Evolutionary conservation across 1,139 yeast species (phyloP).

Genomic region (Casaregolazyma lundiana): DNA sequence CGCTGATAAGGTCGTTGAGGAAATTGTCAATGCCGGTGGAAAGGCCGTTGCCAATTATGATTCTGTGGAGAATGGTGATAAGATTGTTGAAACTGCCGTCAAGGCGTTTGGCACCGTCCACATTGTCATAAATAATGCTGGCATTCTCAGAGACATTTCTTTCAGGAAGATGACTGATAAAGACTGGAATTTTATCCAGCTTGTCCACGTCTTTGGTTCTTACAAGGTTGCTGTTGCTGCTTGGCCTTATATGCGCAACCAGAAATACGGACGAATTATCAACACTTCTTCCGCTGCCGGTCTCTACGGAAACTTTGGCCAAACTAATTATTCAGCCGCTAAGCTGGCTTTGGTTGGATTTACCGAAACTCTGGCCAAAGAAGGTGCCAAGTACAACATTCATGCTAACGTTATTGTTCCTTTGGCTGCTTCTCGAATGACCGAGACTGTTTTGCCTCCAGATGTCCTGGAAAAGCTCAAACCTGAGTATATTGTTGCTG

Average conservation of each 20-base stretch:
- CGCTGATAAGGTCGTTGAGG: conserved; percentile 86
- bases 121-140: conserved; percentile 88
- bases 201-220: conserved; percentile 88
- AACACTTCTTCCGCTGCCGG: conserved; percentile 98
- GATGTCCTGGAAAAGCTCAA: conserved; percentile 73
- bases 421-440: conserved; percentile 93
- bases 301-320: conserved; percentile 94
- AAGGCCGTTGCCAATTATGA: conserved; percentile 91
- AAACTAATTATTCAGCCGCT: conserved; percentile 93
- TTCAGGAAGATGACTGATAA: conserved; percentile 76
- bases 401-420: conserved; percentile 87
- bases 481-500: conserved; percentile 88
- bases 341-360: conserved; percentile 86
- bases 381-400: conserved; percentile 82
- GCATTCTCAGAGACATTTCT: conserved; percentile 66
- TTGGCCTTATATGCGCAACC: conserved; percentile 86
- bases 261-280: conserved; percentile 79
- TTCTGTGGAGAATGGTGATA: conserved; percentile 82
- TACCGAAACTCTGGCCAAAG: conserved; percentile 92
- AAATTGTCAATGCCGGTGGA: conserved; percentile 73
- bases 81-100: conserved; percentile 81
- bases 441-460: conserved; percentile 83
- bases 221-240: conserved; percentile 84
- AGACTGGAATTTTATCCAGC: conserved; percentile 74
- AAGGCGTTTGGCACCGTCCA: conserved; percentile 87